A percentile compares a stretch with the other conserved stretches of the same genome.
phyloP scores from a whole-genome alignment of 23 red algal genomes.

The Gracilaria domingensis region DNA sequence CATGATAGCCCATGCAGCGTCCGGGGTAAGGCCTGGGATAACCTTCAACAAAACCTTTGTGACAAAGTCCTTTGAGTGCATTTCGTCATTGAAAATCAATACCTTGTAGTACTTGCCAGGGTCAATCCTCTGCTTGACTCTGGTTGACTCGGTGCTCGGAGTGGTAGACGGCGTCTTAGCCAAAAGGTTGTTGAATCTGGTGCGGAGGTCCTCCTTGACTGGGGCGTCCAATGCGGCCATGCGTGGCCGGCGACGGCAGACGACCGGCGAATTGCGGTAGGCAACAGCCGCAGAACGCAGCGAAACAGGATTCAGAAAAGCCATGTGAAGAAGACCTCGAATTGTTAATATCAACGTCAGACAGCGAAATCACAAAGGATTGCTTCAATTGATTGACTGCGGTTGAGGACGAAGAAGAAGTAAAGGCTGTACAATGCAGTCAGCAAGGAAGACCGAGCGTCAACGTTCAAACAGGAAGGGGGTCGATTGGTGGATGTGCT shows the following conservation, averaged over 20 bases:
- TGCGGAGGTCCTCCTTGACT: slow-evolving; percentile 57
- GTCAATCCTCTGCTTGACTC: slow-evolving; percentile 77
- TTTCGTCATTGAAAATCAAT: slow-evolving; percentile 87
- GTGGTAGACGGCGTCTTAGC: slow-evolving; percentile 36
- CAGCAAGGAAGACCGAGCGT: not conserved
- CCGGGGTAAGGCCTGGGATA: slow-evolving; percentile 74
- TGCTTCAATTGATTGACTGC: no score
- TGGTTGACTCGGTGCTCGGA: slow-evolving; percentile 23
- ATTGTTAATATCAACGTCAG: not conserved
- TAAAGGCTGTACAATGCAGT: no score
- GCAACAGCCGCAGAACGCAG: not conserved
- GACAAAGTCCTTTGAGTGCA: slow-evolving; percentile 77
- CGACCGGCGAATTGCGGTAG: not conserved
- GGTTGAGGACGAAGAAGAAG: no score
- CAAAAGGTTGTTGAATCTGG: slow-evolving; percentile 60
- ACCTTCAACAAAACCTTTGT: slow-evolving; percentile 75
- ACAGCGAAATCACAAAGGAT: no score
- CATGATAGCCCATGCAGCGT: slow-evolving; percentile 78
- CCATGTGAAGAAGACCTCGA: not conserved
- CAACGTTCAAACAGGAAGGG: no score
- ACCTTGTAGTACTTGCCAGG: slow-evolving; percentile 84
- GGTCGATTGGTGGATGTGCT: not conserved
- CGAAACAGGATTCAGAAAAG: slow-evolving; percentile 22
- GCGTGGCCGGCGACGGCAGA: slow-evolving; percentile 52
- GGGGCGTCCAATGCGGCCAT: slow-evolving; percentile 66